phyloP scores from a whole-genome alignment of 192 early-diverging fungal species.

The Gryganskiella cystojenkinii region DNA sequence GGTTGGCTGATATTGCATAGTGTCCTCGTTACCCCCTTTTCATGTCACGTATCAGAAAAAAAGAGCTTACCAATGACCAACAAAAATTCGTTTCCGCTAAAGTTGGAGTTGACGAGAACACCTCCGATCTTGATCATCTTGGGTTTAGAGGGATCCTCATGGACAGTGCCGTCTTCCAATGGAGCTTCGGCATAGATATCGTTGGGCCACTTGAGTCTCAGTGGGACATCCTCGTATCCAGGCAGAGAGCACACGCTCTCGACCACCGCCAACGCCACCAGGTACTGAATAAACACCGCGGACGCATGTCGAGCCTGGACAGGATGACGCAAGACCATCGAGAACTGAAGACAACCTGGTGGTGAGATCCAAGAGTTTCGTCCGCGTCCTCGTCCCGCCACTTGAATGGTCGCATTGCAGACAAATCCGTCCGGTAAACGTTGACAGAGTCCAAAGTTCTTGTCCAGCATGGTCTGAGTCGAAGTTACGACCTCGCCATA shows the following conservation, averaged over 20 bases:
- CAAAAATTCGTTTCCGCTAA: slow-evolving; percentile 74
- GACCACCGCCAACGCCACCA: slow-evolving; percentile 88
- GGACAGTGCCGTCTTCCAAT: slow-evolving; percentile 26
- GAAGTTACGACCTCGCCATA: slow-evolving; percentile 83
- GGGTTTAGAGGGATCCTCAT: background rate
- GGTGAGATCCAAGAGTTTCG: slow-evolving; percentile 97
- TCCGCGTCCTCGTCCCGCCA: slow-evolving; percentile 91
- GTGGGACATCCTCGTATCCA: slow-evolving; percentile 83
- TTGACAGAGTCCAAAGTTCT: slow-evolving; percentile 77
- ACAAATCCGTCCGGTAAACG: slow-evolving; percentile 83
- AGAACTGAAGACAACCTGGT: slow-evolving; percentile 89
- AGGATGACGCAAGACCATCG: slow-evolving; percentile 81
- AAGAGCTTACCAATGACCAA: slow-evolving; percentile 79
- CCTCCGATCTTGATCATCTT: slow-evolving; percentile 87
- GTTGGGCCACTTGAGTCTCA: slow-evolving; percentile 98
- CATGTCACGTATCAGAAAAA: background rate
- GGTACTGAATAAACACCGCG: slow-evolving; percentile 94
- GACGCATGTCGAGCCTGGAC: slow-evolving; percentile 61
- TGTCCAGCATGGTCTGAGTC: slow-evolving; percentile 95
- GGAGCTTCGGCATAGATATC: slow-evolving; percentile 86
- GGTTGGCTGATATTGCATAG: no score
- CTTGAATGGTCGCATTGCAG: slow-evolving; percentile 83
- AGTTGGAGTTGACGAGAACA: slow-evolving; percentile 88
- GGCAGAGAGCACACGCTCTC: slow-evolving; percentile 73
- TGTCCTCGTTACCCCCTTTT: no score